These are phyloP conservation scores for Wickerhamiella sorbophila DNA, from an alignment of 805 yeast species.

Conservation along the genomic window DNA sequence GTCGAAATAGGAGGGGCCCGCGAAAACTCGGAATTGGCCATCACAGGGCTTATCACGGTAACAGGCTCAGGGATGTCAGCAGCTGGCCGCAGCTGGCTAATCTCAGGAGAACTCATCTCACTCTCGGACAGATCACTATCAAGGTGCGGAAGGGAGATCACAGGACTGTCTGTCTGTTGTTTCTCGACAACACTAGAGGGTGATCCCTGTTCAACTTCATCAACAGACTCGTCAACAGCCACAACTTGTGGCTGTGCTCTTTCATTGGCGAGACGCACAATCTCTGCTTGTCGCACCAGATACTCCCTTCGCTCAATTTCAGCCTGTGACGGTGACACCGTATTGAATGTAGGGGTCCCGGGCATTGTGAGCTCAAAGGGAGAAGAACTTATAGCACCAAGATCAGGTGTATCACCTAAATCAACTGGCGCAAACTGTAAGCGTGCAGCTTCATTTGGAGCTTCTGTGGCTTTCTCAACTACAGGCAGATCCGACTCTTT, in stretches of 20 bases:
- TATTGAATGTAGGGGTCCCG: background rate
- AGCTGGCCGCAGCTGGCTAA: background rate
- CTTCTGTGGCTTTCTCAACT: no score
- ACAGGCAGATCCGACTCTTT: no score
- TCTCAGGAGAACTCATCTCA: background rate
- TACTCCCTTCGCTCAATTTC: background rate
- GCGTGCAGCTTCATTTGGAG: no score
- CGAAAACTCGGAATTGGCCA: no score
- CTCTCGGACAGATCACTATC: conserved; percentile 13
- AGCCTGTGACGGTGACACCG: background rate
- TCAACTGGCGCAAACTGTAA: background rate
- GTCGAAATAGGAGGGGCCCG: background rate
- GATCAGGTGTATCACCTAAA: background rate
- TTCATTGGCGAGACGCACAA: background rate
- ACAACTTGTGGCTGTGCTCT: background rate
- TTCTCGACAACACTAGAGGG: background rate
- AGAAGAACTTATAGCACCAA: background rate
- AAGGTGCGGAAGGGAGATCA: conserved; percentile 4
- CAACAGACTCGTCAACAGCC: background rate
- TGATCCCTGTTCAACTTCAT: background rate
- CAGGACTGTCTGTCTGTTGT: background rate
- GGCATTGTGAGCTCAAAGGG: conserved; percentile 1
- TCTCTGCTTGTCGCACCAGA: background rate
- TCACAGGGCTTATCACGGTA: no score
- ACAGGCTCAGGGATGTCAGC: no score